phyloP scores from a whole-genome alignment of 1,284 basidiomycete genomes.

The Cryptococcus floricola region DNA sequence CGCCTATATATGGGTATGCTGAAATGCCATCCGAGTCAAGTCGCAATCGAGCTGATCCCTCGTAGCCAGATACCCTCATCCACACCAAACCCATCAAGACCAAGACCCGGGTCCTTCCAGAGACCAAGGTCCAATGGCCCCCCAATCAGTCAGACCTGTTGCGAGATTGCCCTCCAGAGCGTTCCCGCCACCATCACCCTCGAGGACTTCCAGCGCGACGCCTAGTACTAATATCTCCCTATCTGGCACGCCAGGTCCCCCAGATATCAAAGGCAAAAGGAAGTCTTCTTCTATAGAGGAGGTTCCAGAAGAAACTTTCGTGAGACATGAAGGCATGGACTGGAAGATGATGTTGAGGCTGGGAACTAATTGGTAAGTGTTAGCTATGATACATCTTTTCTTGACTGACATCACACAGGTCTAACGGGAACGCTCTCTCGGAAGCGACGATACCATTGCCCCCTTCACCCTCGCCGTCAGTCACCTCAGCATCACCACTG shows the following conservation, averaged over 20 bases:
- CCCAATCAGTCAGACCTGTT: slow-evolving; percentile 29
- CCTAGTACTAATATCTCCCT: not conserved
- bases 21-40: not conserved
- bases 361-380: slow-evolving; percentile 45
- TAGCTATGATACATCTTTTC: not conserved
- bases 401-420: slow-evolving; percentile 20
- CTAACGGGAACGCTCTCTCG: slow-evolving; percentile 43
- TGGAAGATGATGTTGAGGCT: slow-evolving; percentile 48
- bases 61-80: slow-evolving; percentile 41
- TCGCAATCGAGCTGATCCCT: not conserved
- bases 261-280: not conserved
- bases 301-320: slow-evolving; percentile 17
- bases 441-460: slow-evolving; percentile 35
- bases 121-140: slow-evolving; percentile 10
- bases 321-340: slow-evolving; percentile 44
- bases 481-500: not conserved
- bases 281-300: slow-evolving; percentile 7
- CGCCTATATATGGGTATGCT: slow-evolving; percentile 38
- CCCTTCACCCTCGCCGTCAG: slow-evolving; percentile 35
- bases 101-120: not conserved
- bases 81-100: slow-evolving; percentile 39
- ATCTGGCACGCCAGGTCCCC: not conserved
- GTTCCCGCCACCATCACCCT: slow-evolving; percentile 44
- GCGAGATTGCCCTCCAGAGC: slow-evolving; percentile 41
- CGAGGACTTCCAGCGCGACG: slow-evolving; percentile 20